phyloP scores from a whole-genome alignment of 2,329 filamentous ascomycete species.

The Calonectria henricotiae region DNA sequence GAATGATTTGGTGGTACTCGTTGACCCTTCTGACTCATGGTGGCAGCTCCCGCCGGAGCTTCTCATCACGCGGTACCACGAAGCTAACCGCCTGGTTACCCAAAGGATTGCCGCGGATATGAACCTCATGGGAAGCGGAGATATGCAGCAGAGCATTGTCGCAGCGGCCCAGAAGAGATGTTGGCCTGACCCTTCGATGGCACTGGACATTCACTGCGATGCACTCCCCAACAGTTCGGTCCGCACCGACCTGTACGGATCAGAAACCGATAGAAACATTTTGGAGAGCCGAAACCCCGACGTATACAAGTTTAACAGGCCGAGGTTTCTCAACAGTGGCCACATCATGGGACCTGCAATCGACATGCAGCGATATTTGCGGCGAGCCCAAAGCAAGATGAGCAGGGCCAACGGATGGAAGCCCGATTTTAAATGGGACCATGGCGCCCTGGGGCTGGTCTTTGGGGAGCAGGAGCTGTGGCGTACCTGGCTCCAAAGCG shows the following conservation, averaged over 20 bases:
- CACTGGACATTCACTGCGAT: slow-evolving; percentile 43
- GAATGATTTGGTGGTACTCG: slow-evolving; percentile 49
- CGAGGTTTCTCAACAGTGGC: slow-evolving; percentile 52
- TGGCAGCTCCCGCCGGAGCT: slow-evolving; percentile 53
- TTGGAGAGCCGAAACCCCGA: background rate
- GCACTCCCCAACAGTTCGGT: slow-evolving; percentile 41
- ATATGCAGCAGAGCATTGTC: slow-evolving; percentile 47
- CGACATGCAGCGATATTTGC: slow-evolving; percentile 47
- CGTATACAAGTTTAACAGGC: slow-evolving; percentile 40
- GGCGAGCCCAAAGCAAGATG: slow-evolving; percentile 46
- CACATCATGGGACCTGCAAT: slow-evolving; percentile 50
- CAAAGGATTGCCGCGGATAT: slow-evolving; percentile 35
- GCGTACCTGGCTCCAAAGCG: slow-evolving; percentile 22
- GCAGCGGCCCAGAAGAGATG: slow-evolving; percentile 47
- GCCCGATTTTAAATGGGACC: slow-evolving; percentile 47
- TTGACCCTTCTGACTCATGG: slow-evolving; percentile 53
- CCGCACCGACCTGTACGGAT: slow-evolving; percentile 44
- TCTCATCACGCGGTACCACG: slow-evolving; percentile 50
- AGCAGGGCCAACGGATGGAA: slow-evolving; percentile 30
- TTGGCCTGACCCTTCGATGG: slow-evolving; percentile 34
- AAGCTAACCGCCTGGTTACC: slow-evolving; percentile 42
- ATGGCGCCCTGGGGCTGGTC: slow-evolving; percentile 52
- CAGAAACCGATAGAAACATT: slow-evolving; percentile 34
- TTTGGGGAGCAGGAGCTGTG: slow-evolving; percentile 51
- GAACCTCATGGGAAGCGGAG: background rate